Conservation (phyloP, 2,329 filamentous ascomycete genomes). For the Pezicula carpinea region DNA sequence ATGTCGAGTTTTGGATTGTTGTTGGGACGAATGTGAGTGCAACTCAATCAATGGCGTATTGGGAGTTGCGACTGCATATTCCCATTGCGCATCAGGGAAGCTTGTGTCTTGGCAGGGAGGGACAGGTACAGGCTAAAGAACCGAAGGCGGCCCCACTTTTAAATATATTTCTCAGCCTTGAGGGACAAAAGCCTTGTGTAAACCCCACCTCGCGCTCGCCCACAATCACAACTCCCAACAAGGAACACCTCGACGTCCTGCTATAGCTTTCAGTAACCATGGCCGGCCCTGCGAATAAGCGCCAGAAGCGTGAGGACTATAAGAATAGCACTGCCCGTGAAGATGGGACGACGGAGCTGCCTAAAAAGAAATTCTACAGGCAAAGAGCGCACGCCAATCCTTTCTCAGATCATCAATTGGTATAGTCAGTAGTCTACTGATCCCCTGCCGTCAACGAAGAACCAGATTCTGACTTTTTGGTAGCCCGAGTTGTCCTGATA, state of each 20-base stretch:
- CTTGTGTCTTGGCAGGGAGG: too few species aligned
- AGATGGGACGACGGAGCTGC: conserved; percentile 49
- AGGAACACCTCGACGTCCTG: neutral
- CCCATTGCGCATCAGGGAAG: neutral
- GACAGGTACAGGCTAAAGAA: too few species aligned
- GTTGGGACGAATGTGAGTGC: neutral
- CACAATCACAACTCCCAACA: neutral
- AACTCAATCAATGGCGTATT: neutral
- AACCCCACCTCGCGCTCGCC: neutral
- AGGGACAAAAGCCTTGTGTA: conserved; percentile 1
- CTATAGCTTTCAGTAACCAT: conserved; percentile 24
- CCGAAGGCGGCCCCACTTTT: neutral
- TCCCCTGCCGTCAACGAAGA: neutral
- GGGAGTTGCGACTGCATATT: neutral
- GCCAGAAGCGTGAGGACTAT: conserved; percentile 62
- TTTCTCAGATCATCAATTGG: conserved; percentile 87
- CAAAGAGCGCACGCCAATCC: conserved; percentile 97
- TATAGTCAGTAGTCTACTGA: conserved; percentile 61
- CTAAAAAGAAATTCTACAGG: conserved; percentile 93
- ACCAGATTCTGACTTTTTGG: conserved; percentile 15
- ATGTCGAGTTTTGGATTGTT: neutral
- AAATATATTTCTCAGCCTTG: conserved; percentile 6
- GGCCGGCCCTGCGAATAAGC: conserved; percentile 48
- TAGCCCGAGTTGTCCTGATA: conserved; percentile 71
- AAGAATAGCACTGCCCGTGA: conserved; percentile 49